A percentile compares a stretch with the other conserved stretches of the same genome.
These are phyloP conservation scores for Boletales sp. DNA, from an alignment of 768 basidiomycete species.

Conservation along the genomic window DNA sequence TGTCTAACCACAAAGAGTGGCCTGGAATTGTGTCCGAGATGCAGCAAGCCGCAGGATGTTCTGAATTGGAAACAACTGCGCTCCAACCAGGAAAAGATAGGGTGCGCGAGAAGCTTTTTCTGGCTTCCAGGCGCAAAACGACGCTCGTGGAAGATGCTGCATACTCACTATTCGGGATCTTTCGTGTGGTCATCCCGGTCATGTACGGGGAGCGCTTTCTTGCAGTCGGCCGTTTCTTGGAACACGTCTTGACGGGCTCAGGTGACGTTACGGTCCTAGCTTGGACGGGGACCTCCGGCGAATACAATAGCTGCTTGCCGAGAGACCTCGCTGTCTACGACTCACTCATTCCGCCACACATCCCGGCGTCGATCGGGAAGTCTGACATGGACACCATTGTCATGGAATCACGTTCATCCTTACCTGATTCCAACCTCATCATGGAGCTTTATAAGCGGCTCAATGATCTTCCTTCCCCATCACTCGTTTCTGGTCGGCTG, in stretches of 20 bases:
- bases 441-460: neutral
- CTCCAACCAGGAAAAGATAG: conserved; percentile 9
- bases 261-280: conserved; percentile 10
- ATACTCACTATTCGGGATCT: conserved; percentile 14
- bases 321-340: conserved; percentile 2
- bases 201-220: conserved; percentile 13
- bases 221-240: conserved; percentile 12
- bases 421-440: neutral
- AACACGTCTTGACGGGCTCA: conserved; percentile 11
- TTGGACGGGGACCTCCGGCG: conserved; percentile 10
- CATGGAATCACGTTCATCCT: neutral
- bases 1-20: neutral
- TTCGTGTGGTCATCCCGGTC: conserved; percentile 4
- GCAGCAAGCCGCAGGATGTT: neutral
- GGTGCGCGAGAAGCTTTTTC: conserved; percentile 16
- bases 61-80: neutral
- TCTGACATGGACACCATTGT: neutral
- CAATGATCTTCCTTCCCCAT: neutral
- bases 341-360: neutral
- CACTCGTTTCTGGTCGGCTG: neutral
- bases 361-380: neutral
- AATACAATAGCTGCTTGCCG: conserved; percentile 4
- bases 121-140: conserved; percentile 11
- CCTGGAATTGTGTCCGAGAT: neutral
- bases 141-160: conserved; percentile 8